A percentile compares a stretch with the other conserved stretches of the same genome.
Conservation (phyloP, 2,329 filamentous ascomycete genomes). For the Trichoderma asperellum region DNA sequence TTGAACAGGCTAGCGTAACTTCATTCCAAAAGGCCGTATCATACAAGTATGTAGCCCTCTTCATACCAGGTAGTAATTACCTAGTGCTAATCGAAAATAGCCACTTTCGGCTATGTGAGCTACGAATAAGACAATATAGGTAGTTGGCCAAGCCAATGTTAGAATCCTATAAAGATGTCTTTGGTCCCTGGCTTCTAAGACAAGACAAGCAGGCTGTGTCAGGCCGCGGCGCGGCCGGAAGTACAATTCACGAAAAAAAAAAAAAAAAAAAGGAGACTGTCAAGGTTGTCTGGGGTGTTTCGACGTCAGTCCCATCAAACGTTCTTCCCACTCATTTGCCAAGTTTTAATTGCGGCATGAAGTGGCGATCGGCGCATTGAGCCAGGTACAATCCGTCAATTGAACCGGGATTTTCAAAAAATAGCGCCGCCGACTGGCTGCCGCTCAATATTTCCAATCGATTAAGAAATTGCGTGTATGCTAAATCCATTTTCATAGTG, state of each 20-base stretch:
- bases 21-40: not conserved
- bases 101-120: not conserved
- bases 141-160: not conserved
- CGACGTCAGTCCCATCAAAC: not conserved
- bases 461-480: not conserved
- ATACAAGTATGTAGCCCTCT: not conserved
- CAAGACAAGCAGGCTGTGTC: not conserved
- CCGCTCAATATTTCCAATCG: not conserved
- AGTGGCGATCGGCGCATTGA: not conserved
- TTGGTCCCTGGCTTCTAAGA: constrained; percentile 1
- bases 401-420: not conserved
- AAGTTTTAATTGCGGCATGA: not conserved
- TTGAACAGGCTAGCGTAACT: not conserved
- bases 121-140: not conserved
- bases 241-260: not conserved
- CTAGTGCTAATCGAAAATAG: not conserved
- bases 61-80: not conserved
- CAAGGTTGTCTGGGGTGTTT: not conserved
- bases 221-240: not conserved
- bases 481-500: not conserved
- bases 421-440: not conserved
- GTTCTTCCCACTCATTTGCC: not conserved
- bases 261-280: not conserved
- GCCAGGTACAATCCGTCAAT: not conserved
- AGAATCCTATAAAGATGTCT: not conserved